phyloP scores from a whole-genome alignment of 2,329 filamentous ascomycete genomes.

The Hirsutella rhossiliensis region DNA sequence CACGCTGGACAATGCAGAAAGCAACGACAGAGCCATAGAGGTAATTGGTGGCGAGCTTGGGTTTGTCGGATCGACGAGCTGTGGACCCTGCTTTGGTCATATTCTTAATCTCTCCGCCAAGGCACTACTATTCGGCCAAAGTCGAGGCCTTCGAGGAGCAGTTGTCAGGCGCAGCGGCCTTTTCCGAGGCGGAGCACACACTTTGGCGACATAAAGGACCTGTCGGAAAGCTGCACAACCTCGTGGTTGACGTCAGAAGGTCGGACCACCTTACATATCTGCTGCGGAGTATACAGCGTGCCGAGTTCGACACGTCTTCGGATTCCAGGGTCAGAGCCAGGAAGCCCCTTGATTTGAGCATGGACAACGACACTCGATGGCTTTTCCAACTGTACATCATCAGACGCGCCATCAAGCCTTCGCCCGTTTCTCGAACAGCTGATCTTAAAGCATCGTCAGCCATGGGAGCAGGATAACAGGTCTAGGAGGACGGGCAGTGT shows the following conservation, averaged over 20 bases:
- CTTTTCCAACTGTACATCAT: constrained; percentile 8
- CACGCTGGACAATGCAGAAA: constrained; percentile 3
- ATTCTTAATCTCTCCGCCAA: background rate
- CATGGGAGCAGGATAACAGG: background rate
- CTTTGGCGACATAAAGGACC: constrained; percentile 1
- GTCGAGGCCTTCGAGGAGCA: background rate
- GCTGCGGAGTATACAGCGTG: constrained; percentile 1
- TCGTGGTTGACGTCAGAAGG: constrained; percentile 1
- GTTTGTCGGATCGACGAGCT: background rate
- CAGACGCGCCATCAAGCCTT: constrained; percentile 2
- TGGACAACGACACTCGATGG: constrained; percentile 7
- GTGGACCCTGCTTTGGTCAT: constrained; percentile 1
- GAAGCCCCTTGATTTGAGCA: constrained; percentile 5
- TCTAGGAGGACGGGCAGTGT: constrained; percentile 3
- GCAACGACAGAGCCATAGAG: constrained; percentile 3
- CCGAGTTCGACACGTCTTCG: constrained; percentile 1
- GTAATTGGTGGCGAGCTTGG: constrained; percentile 1
- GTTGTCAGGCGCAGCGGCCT: background rate
- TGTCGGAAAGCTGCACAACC: constrained; percentile 1
- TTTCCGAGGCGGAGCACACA: background rate
- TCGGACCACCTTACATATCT: constrained; percentile 3
- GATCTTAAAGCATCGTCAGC: background rate
- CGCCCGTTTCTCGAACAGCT: constrained; percentile 1
- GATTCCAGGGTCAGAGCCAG: constrained; percentile 1
- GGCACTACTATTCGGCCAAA: background rate